Conservation (phyloP, 176 grass and related monocot species). For the Eleusine indica region DNA sequence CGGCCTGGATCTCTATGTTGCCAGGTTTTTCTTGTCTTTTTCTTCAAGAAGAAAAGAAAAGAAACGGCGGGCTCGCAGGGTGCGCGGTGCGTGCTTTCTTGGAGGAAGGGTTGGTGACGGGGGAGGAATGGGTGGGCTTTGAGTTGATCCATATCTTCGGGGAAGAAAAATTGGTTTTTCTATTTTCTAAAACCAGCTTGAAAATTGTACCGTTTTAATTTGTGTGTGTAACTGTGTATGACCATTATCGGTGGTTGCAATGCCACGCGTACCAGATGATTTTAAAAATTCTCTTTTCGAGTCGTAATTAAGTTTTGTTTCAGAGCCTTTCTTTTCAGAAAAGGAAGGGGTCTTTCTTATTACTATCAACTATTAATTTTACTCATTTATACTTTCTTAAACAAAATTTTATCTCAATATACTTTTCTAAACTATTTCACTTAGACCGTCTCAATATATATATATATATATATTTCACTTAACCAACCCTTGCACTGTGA, state of each 20-base stretch:
- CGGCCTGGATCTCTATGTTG: neutral
- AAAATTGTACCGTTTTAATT: neutral
- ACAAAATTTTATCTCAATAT: too few species aligned
- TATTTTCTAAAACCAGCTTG: neutral
- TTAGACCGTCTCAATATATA: too few species aligned
- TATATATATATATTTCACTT: too few species aligned
- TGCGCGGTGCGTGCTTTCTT: conserved; percentile 21
- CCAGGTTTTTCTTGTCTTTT: neutral
- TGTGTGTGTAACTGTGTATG: neutral
- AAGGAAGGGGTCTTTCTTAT: too few species aligned
- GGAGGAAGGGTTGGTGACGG: conserved; percentile 31
- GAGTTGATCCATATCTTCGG: conserved; percentile 3
- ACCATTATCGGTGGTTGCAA: neutral
- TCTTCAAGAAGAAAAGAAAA: conserved; percentile 30
- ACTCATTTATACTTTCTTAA: too few species aligned
- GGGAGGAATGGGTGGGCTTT: neutral
- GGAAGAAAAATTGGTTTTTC: neutral
- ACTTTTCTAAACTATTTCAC: too few species aligned
- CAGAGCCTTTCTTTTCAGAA: neutral
- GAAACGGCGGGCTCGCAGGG: neutral
- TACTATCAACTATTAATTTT: too few species aligned
- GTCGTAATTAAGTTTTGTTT: neutral
- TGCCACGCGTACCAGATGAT: neutral
- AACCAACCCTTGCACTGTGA: too few species aligned
- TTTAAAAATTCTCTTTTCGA: neutral